These are phyloP conservation scores for Pythium dissimile DNA, from an alignment of 352 stramenopile genomes.

Conservation along the genomic window DNA sequence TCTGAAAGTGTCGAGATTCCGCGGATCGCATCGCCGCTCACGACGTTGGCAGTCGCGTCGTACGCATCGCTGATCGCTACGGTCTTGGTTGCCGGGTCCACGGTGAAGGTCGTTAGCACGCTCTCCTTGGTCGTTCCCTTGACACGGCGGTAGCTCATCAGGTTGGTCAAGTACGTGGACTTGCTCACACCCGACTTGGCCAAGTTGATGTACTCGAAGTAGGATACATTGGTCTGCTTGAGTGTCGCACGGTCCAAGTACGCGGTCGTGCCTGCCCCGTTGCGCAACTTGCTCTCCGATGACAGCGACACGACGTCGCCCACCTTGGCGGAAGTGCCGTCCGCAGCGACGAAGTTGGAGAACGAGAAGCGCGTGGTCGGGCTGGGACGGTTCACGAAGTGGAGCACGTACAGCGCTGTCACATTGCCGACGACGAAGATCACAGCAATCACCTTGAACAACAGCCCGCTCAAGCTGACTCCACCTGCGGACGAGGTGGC, in stretches of 20 bases:
- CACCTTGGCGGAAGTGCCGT: slow-evolving; percentile 9
- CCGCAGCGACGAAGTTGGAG: slow-evolving; percentile 23
- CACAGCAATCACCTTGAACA: slow-evolving; percentile 31
- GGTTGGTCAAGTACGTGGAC: slow-evolving; percentile 36
- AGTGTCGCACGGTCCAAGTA: slow-evolving; percentile 48
- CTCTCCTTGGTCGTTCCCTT: slow-evolving; percentile 21
- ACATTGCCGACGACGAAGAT: slow-evolving; percentile 62
- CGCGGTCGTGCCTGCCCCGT: slow-evolving; percentile 59
- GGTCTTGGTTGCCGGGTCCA: slow-evolving; percentile 26
- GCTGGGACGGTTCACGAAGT: slow-evolving; percentile 51
- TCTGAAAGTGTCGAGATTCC: slow-evolving; percentile 60
- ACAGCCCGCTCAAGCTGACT: neutral
- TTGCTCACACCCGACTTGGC: slow-evolving; percentile 38
- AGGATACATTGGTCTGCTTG: slow-evolving; percentile 9
- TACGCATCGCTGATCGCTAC: slow-evolving; percentile 21
- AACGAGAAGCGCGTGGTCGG: slow-evolving; percentile 41
- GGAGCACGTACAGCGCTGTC: slow-evolving; percentile 54
- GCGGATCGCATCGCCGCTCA: slow-evolving; percentile 27
- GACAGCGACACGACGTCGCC: slow-evolving; percentile 35
- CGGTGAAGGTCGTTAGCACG: slow-evolving; percentile 50
- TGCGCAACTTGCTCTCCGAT: slow-evolving; percentile 30
- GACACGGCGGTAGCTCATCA: slow-evolving; percentile 43
- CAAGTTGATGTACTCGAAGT: slow-evolving; percentile 52
- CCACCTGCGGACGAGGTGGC: neutral
- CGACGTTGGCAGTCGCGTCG: slow-evolving; percentile 23